Conservation (phyloP, 2,329 filamentous ascomycete genomes). For the Claviceps maximensis region DNA sequence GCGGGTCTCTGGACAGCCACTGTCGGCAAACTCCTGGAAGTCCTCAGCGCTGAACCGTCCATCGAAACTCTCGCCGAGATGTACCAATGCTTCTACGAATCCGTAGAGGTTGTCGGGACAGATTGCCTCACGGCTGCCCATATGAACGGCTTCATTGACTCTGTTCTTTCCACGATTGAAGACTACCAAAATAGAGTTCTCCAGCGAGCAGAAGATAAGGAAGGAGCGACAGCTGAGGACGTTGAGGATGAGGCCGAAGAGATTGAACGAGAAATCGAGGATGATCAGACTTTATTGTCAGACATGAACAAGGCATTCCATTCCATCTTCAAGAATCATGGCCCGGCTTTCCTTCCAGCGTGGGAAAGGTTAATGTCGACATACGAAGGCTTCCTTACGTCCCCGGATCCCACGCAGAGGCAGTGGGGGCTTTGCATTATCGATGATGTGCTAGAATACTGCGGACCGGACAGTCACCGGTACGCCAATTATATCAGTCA, state of each 20-base stretch:
- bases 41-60: conserved; percentile 82
- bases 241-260: conserved; percentile 85
- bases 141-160: conserved; percentile 79
- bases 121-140: conserved; percentile 65
- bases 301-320: conserved; percentile 99
- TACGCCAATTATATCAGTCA: conserved; percentile 80
- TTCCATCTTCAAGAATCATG: conserved; percentile 96
- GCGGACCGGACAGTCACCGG: conserved; percentile 72
- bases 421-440: conserved; percentile 99
- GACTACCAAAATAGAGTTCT: conserved; percentile 86
- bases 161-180: conserved; percentile 71
- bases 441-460: conserved; percentile 97
- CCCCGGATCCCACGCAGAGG: conserved; percentile 73
- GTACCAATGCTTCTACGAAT: conserved; percentile 99
- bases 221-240: conserved; percentile 61
- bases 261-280: conserved; percentile 79
- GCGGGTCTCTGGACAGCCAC: conserved; percentile 73
- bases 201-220: conserved; percentile 70
- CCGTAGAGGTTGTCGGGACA: conserved; percentile 83
- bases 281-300: conserved; percentile 89
- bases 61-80: conserved; percentile 96
- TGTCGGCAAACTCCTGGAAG: conserved; percentile 82
- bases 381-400: conserved; percentile 75
- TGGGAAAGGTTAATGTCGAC: conserved; percentile 81
- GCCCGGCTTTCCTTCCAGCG: conserved; percentile 65